Evolutionary conservation across 2,329 filamentous ascomycete genomes (phyloP).

Genomic region (Fusarium guadeloupense): DNA sequence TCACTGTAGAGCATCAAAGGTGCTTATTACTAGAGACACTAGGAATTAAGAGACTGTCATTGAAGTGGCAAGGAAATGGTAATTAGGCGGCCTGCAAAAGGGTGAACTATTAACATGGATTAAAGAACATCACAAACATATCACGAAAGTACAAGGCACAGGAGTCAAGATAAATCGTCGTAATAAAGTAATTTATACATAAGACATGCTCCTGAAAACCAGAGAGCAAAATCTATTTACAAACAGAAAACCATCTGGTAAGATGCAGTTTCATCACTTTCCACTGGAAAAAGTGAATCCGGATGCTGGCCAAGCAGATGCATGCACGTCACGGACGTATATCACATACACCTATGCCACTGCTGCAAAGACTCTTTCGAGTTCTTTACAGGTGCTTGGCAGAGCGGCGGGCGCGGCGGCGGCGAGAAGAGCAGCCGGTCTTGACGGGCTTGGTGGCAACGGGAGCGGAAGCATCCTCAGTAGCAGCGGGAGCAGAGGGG

Average conservation of each 20-base stretch:
- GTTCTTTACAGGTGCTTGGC: slow-evolving; percentile 34
- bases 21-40: too few species aligned
- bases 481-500: slow-evolving; percentile 21
- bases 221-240: slow-evolving; percentile 42
- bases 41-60: too few species aligned
- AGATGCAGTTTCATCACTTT: slow-evolving; percentile 28
- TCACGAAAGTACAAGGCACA: not conserved
- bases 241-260: slow-evolving; percentile 38
- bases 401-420: slow-evolving; percentile 38
- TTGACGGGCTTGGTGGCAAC: slow-evolving; percentile 24
- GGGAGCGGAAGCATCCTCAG: slow-evolving; percentile 24
- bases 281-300: slow-evolving; percentile 30
- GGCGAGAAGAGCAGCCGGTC: slow-evolving; percentile 36
- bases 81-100: too few species aligned
- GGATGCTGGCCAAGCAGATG: slow-evolving; percentile 4
- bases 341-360: not conserved
- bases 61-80: too few species aligned
- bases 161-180: slow-evolving; percentile 11
- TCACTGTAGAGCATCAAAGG: too few species aligned
- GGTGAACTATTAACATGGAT: too few species aligned
- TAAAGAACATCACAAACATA: not conserved
- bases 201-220: slow-evolving; percentile 35
- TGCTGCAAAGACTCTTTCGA: slow-evolving; percentile 14
- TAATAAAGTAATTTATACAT: slow-evolving; percentile 41
- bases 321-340: slow-evolving; percentile 24